These are phyloP conservation scores for Parafenestella ontariensis DNA, from an alignment of 2,329 filamentous ascomycete species.

Conservation along the genomic window DNA sequence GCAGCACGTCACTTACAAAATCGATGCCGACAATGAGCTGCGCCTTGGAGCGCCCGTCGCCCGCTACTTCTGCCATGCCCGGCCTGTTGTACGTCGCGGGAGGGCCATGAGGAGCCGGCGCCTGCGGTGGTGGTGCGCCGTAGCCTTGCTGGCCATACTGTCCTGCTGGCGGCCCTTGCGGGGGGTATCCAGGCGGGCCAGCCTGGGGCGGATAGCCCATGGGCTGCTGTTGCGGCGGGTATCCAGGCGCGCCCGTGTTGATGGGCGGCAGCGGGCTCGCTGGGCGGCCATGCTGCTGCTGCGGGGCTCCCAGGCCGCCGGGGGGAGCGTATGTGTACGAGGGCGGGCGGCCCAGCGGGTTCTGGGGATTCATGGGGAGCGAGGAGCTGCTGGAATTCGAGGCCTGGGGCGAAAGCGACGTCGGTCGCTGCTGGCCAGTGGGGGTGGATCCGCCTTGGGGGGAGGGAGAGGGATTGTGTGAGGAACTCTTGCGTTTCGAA, in stretches of 20 bases:
- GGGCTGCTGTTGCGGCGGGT: slow-evolving; percentile 48
- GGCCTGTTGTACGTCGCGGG: slow-evolving; percentile 43
- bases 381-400: slow-evolving; percentile 48
- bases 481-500: slow-evolving; percentile 76
- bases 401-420: slow-evolving; percentile 49
- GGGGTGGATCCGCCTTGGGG: slow-evolving; percentile 45
- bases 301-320: slow-evolving; percentile 46
- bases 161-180: slow-evolving; percentile 42
- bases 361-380: slow-evolving; percentile 62
- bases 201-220: slow-evolving; percentile 51
- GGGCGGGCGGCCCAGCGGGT: slow-evolving; percentile 66
- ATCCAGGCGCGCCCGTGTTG: slow-evolving; percentile 59
- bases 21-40: slow-evolving; percentile 99
- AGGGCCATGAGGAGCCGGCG: slow-evolving; percentile 41
- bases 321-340: slow-evolving; percentile 65
- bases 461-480: slow-evolving; percentile 54
- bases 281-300: slow-evolving; percentile 53
- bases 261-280: slow-evolving; percentile 64
- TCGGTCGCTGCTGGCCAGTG: slow-evolving; percentile 48
- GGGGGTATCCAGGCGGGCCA: slow-evolving; percentile 50
- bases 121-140: slow-evolving; percentile 36
- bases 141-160: slow-evolving; percentile 37
- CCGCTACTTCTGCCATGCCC: slow-evolving; percentile 74
- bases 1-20: slow-evolving; percentile 71
- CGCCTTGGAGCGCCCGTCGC: slow-evolving; percentile 87